Percentiles rank a stretch among this genome's conserved stretches.
Evolutionary conservation across 345 rosid genomes (phyloP).

Genomic region (Gossypium anomalum): DNA sequence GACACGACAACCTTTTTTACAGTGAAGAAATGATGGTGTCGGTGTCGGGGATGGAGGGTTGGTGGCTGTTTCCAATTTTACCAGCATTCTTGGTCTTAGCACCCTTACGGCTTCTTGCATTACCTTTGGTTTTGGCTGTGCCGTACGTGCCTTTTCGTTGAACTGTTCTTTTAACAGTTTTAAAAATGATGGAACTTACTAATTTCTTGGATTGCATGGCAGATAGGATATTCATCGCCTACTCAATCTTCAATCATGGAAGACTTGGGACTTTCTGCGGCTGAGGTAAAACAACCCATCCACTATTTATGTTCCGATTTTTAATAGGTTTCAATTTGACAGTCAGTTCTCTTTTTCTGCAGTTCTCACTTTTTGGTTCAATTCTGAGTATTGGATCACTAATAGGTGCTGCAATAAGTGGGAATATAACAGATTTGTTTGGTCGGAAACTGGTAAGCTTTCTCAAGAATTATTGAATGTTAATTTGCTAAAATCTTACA

Average conservation of each 20-base stretch:
- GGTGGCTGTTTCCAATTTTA: background rate
- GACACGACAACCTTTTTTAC: background rate
- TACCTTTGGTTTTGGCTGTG: conserved; percentile 7
- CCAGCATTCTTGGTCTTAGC: conserved; percentile 11
- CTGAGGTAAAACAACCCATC: conserved; percentile 24
- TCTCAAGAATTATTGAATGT: too few relatives aligned
- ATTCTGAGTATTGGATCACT: conserved; percentile 35
- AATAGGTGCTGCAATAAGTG: conserved; percentile 37
- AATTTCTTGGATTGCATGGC: background rate
- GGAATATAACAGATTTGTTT: conserved; percentile 35
- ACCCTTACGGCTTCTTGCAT: background rate
- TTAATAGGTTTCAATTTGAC: background rate
- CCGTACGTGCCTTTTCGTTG: background rate
- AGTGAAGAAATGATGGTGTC: background rate
- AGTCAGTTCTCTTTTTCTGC: background rate
- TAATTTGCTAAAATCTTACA: background rate
- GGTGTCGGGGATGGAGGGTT: background rate
- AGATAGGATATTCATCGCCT: conserved; percentile 48
- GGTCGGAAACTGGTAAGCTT: conserved; percentile 22
- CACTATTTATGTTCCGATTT: background rate
- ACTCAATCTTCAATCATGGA: conserved; percentile 35
- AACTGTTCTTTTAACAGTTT: background rate
- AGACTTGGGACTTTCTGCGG: conserved; percentile 39
- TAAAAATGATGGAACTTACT: background rate
- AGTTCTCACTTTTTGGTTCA: conserved; percentile 11